Evolutionary conservation across 75 land plant genomes (phyloP), one percentile per base, ranked within the genome.

Genomic region (Cryptomeria japonica): DNA sequence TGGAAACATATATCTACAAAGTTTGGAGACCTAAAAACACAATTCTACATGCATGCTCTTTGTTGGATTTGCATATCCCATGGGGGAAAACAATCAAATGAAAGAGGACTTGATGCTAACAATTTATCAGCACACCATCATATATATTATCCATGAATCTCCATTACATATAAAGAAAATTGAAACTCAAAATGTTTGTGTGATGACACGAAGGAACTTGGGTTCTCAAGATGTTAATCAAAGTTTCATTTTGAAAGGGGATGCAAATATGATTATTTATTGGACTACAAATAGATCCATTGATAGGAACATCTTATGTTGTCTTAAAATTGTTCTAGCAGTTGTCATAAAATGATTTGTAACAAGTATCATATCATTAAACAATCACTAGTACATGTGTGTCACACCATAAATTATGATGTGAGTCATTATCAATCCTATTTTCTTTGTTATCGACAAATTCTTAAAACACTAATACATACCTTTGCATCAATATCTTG

Each of bases 401-500:
- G 25, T 80, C 3, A 85, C 72, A 34, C 31, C 25, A 53, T 85
- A 32, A 85, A 10, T 10, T 19, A 73, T 85, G 86, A 36, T 34
- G 19, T 55, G 68, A 51, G 18, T 25, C 19, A 37, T 22, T 56
- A 25, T 32, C 39, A 51, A 56, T 11, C 68, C 38, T 28, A 34
- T 31, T 85, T 34, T 51, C 28, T 51, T 56, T 39, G 0, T 51
- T 49, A 56, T 11, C 39, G 16, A 22, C 51, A 34, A 68, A 84
- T 46, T 51, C 36, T 51, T 18, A 72, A 70, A 88, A 88, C n/a
- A 25, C 39, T 73, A 2, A 11, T 34, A 53, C 46, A 58, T 44
- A 96, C 99, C 98, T 91, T 96, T 34, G 85, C 90, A 86, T 97
- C 99, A 87, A 97, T 97, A 87, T 97, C 99, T 6, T 93, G 89